Base-by-base conservation (phyloP, 2,329 filamentous ascomycete species). In the Alternaria postmessia region DNA sequence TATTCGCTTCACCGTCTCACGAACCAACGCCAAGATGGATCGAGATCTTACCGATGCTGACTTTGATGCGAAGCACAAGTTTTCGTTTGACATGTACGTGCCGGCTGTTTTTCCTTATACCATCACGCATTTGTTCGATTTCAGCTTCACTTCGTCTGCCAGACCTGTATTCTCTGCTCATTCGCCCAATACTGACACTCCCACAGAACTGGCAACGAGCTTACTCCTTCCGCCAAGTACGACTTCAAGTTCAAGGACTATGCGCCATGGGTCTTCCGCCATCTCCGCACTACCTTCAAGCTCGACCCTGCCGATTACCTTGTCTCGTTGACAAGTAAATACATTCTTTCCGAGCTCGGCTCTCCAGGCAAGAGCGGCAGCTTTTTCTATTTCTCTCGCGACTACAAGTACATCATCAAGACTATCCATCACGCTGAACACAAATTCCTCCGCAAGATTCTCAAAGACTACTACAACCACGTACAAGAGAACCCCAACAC, bases 171-270 rank as follows among this genome's bases (percentile, higher is more conserved):
- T 55, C 43, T 44, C 47, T 16, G 9, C 18, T 42, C 7, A 11
- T 14, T 18, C 8, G 38, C 51, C 54, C 30, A 43, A 26, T 47
- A 55, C 64, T 70, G 49, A 82, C 85, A 72, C 32, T 36, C 30
- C 57, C 39, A 58, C 73, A 94, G 91, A 75, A 96, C 94, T 67
- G 95, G 95, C 66, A 97, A 97, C 78, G 95, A 99, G 83, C 84
- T 99, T 77, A 96, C 96, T 5, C 95, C 95, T 22, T 97, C 94
- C 63, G 94, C 95, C 69, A 98, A 99, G 81, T 99, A 99, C 83
- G 95, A 99, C 82, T 99, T 99, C 88, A 99, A 99, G 81, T 99
- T 99, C 86, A 99, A 99, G 83, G 95, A 99, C 81, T 99, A 99
- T 80, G 94, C 94, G n/a, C 95, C 95, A 58, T 98, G 94, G 94